phyloP scores from a whole-genome alignment of 73 alveolate genomes.

The Paramecium biaurelia region DNA sequence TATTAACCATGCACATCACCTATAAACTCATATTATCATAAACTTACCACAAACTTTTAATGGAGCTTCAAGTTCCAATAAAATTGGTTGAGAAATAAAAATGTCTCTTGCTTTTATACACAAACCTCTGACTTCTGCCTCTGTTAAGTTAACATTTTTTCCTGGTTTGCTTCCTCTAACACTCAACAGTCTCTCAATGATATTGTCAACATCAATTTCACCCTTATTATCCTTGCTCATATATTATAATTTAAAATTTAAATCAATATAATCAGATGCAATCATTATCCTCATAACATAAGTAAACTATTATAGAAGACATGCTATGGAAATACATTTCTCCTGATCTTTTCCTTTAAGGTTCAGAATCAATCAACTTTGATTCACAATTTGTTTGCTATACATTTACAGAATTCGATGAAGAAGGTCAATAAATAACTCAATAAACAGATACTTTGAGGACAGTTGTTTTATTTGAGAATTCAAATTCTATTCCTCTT shows the following conservation, averaged over 20 bases:
- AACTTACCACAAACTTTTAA: conserved; percentile 61
- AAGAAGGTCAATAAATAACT: not conserved
- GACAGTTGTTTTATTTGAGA: not conserved
- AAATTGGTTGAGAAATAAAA: conserved; percentile 82
- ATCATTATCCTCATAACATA: not conserved
- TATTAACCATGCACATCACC: conserved; percentile 97
- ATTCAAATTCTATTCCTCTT: not conserved
- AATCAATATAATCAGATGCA: conserved; percentile 17
- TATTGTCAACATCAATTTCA: conserved; percentile 83
- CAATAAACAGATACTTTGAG: not conserved
- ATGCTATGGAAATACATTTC: not conserved
- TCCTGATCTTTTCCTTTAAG: not conserved
- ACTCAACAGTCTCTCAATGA: conserved; percentile 85
- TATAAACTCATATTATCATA: conserved; percentile 4
- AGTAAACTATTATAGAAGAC: not conserved
- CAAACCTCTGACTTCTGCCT: conserved; percentile 85
- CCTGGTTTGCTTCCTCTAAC: conserved; percentile 95
- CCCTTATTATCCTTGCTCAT: conserved; percentile 34
- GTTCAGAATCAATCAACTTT: not conserved
- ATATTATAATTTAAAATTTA: not conserved
- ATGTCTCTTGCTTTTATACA: conserved; percentile 87
- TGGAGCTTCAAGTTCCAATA: conserved; percentile 89
- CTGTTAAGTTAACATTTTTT: conserved; percentile 87
- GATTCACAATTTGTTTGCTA: not conserved
- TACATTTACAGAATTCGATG: not conserved